A percentile compares a stretch with the other conserved stretches of the same genome.
Evolutionary conservation across 1,284 basidiomycete species (phyloP).

Genomic region (Thelephora terrestris): DNA sequence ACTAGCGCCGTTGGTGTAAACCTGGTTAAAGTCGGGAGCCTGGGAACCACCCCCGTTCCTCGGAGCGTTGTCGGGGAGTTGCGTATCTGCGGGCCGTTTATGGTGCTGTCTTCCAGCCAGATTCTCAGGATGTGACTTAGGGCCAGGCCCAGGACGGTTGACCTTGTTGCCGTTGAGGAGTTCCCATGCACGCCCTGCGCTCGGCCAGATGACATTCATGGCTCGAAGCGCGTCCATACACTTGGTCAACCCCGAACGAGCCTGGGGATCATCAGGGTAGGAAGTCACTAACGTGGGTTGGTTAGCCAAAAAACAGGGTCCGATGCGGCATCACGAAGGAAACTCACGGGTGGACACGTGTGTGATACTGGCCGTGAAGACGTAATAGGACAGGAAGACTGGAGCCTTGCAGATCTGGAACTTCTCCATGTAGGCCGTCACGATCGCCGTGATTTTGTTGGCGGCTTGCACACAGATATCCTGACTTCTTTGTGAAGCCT

Average conservation of each 20-base stretch:
- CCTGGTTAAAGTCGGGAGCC: conserved; percentile 13
- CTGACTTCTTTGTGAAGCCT: conserved; percentile 55
- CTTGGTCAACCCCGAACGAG: conserved; percentile 48
- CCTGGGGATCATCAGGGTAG: conserved; percentile 59
- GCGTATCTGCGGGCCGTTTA: conserved; percentile 28
- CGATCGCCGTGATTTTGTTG: conserved; percentile 70
- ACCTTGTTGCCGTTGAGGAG: conserved; percentile 59
- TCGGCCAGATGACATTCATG: conserved; percentile 71
- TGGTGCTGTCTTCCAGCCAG: conserved; percentile 5
- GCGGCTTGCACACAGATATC: conserved; percentile 65
- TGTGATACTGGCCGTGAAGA: conserved; percentile 79
- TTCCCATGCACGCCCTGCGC: conserved; percentile 63
- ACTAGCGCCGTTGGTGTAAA: conserved; percentile 10
- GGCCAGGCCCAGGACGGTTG: conserved; percentile 22
- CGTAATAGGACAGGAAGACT: conserved; percentile 72
- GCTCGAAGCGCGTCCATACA: conserved; percentile 61
- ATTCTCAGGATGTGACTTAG: conserved; percentile 19
- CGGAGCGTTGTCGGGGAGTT: neutral
- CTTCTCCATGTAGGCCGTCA: conserved; percentile 48
- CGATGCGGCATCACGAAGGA: neutral
- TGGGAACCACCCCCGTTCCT: conserved; percentile 5
- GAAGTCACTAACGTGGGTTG: conserved; percentile 37
- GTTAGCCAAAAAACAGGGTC: conserved; percentile 12
- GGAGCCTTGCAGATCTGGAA: conserved; percentile 57
- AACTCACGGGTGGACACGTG: conserved; percentile 57